Conservation (phyloP, 192 early-diverging fungal species). For the Mortierella claussenii region DNA sequence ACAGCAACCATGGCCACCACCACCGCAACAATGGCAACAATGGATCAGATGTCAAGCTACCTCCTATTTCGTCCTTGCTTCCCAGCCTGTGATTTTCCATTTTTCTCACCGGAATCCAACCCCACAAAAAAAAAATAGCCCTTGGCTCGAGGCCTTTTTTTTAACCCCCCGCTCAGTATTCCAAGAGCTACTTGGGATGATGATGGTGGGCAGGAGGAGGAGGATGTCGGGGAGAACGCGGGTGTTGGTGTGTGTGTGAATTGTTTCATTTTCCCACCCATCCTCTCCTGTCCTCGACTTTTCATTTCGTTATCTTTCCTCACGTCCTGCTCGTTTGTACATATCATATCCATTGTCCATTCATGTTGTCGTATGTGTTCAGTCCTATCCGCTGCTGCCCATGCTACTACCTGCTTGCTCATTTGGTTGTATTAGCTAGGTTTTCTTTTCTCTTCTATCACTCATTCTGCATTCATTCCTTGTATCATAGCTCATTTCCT, state of each 20-base stretch:
- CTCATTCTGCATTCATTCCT: too few relatives aligned
- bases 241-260: not conserved
- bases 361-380: too few relatives aligned
- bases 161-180: conserved; percentile 4
- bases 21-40: conserved; percentile 11
- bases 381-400: too few relatives aligned
- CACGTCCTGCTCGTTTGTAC: not conserved
- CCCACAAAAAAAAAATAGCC: conserved; percentile 25
- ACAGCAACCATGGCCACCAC: conserved; percentile 8
- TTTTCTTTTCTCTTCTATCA: not conserved
- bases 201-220: too few relatives aligned
- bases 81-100: conserved; percentile 19
- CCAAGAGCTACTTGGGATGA: conserved; percentile 6
- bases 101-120: conserved; percentile 27
- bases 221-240: too few relatives aligned
- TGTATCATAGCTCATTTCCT: too few relatives aligned
- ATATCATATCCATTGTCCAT: too few relatives aligned
- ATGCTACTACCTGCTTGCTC: not conserved
- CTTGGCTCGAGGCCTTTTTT: too few relatives aligned
- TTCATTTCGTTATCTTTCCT: not conserved
- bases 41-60: conserved; percentile 51
- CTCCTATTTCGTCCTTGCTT: conserved; percentile 45
- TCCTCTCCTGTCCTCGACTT: too few relatives aligned
- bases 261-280: not conserved
- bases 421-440: not conserved